Evolutionary conservation across 768 basidiomycete genomes (phyloP), one percentile per base, ranked within the genome.

Genomic region (Suillus bovinus): DNA sequence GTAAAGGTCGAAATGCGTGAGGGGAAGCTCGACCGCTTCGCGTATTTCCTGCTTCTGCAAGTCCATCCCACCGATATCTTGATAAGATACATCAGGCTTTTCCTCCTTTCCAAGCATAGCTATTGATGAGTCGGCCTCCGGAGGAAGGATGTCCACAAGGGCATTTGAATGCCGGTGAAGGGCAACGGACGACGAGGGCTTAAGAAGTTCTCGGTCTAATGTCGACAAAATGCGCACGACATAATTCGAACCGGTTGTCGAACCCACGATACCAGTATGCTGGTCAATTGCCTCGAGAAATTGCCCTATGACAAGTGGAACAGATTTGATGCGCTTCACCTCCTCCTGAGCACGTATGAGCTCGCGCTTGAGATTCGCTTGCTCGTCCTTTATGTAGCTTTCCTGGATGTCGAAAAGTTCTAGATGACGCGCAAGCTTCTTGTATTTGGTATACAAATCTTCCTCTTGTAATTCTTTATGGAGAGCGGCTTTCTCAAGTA

Each of bases 251-350:
- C 97, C 97, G 4, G 97, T 99, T 0, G 97, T 99, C 16, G 93
- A 95, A 54, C 96, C 96, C 22, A 99, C 97, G 67, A 99, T 99
- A 64, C 90, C 94, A 17, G 96, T 94, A 69, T 90, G 88, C 75
- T 98, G 93, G 81, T 99, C 97, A 74, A 99, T 98, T 58, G 97
- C 91, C 79, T 99, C 97, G 39, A 99, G 86, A 81, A 99, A 99
- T 76, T 99, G 97, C 61, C 97, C 97, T 71, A 99, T 99, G 72
- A 99, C 97, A 17, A 99, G 88, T 0, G 97, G 97, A 7, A 99
- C 97, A 59, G 93, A 93, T 78, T 99, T 95, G 74, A 99, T 99
- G 62, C 97, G 92, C 78, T 98, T 97, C 72, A 99, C 97, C 79
- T 99, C 97, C 75, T 99, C 97, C 73, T 99, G 97, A 0, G 97